Evolutionary conservation across 139 green algal species (phyloP), one percentile per base, ranked within the genome.

Genomic region (Picochlorum sp.): DNA sequence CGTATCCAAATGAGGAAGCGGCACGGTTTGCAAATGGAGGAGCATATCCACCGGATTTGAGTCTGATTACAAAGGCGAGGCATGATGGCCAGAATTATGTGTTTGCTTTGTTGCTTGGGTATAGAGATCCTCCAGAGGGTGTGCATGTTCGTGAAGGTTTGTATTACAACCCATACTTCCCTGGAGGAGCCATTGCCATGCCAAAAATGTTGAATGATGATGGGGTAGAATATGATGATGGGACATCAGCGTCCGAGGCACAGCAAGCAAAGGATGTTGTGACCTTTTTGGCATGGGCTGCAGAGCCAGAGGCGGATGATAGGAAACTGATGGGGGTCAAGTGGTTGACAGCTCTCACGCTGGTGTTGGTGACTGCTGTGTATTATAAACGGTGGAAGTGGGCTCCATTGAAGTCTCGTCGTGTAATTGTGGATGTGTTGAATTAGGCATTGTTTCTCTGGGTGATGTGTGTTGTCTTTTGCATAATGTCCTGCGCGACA

Each of bases 91-190:
- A 88, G 64, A 98, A 99, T 85, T 99, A 99, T 73, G 81, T 99
- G 18, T 99, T 97, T 75, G 74, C 89, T 4, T 86, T 99, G 64
- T 84, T 99, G 37, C 84, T 93, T 30, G 94, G 94, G 8, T 99
- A 99, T 88, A 78, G 91, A 6, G 94, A 98, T 45, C 91, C 94
- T 3, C 94, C 94, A 26, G 94, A 91, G 3, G 94, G 94, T 60
- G 84, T 99, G 46, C 74, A 66, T 28, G 87, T 97, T n/a, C 79
- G 92, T 23, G 90, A 98, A 83, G 94, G 94, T 18, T 84, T 99
- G 68, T 85, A 99, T 80, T 99, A 98, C 84, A 99, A 99, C 84
- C 94, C 94, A 13, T 99, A 99, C 85, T 99, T 99, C 82, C 89
- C 91, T 26, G 94, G 94, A 28, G 94, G 94, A 45, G 89, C 92